Base-by-base conservation (phyloP, 1,284 basidiomycete genomes). In the Boletus smithii region DNA sequence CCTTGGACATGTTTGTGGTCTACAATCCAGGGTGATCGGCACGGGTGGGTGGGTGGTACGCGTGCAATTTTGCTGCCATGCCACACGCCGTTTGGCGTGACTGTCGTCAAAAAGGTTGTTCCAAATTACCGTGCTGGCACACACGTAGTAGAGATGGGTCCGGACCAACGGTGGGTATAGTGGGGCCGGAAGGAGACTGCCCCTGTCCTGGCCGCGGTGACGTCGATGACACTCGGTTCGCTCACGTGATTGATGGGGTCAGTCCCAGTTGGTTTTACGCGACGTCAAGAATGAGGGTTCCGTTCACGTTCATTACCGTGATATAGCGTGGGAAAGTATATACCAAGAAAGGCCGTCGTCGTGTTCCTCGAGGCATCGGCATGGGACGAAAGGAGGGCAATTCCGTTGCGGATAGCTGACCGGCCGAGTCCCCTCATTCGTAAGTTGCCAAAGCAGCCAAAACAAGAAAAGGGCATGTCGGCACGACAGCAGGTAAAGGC, bases 381-480 rank as follows among this genome's bases (percentile, higher is more conserved):
- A 50, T 62, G 58, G 30, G 37, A 49, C 47, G 31, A 61, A 53
- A 56, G 43, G 48, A 41, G 59, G 43, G 13, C 40, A 46, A 20
- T 58, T 63, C 60, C 44, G 53, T 17, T 53, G 51, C 42, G 48
- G 56, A 63, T 53, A 29, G 22, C 51, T 35, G 60, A 53, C 58
- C 39, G 55, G 60, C 40, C 61, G 36, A 20, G 36, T 24, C 39
- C 17, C 56, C 49, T 51, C 58, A 53, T 63, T 54, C 33, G 60
- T 63, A 35, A 46, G 29, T 42, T 24, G 42, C 60, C 66, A 64
- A 64, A 64, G 48, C 18, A 22, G 3, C 41, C 51, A 54, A 64
- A 64, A 68, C 57, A 64, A 56, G 48, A 57, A 16, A 53, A 64
- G 65, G 63, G 66, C 62, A 61, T 64, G 53, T 63, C 65, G 63